Evolutionary conservation across 148 eudicot genomes (phyloP), one percentile per base, ranked within the genome.

Genomic region (Nyssa sinensis): DNA sequence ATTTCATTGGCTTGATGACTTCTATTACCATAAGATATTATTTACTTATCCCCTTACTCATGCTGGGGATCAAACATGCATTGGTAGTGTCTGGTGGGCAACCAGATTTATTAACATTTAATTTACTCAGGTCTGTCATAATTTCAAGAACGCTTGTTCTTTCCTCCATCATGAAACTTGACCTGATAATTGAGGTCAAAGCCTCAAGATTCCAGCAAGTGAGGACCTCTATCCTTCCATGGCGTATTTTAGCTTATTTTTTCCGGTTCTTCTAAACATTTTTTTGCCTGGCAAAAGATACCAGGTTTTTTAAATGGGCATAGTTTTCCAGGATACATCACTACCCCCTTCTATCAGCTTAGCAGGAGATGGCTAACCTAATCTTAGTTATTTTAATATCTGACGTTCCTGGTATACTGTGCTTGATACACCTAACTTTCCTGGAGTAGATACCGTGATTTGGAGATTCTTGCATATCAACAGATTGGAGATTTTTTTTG

Each of bases 121-220:
- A 65, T 81, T 76, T 66, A 70, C 73, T 23, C 28, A 51, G 60
- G 58, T 65, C 69, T 79, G 66, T 70, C 78, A 77, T 81, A 77
- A 82, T 65, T 77, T 86, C 78, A 86, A 80, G 84, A 81, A 31
- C 70, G 31, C 66, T 77, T 76, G 67, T 49, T 70, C 62, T 67
- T 67, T 79, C 71, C 69, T 55, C 73, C 28, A n/a, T 74, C 78
- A 33, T 85, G 83, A 83, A 63, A 72, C 62, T 41, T 85, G n/a
- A n/a, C n/a, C n/a, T n/a, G n/a, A n/a, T n/a, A n/a, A n/a, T n/a
- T n/a, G n/a, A n/a, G n/a, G 80, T 74, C 33, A 70, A 77, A 79
- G 83, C 83, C 88, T 79, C 72, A 35, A 67, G 66, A 37, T 64
- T 70, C 71, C 55, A 71, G 79, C 77, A 64, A 51, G 78, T 78